Evolutionary conservation across 2,329 filamentous ascomycete genomes (phyloP).

Genomic region (Diplocarpon mali): DNA sequence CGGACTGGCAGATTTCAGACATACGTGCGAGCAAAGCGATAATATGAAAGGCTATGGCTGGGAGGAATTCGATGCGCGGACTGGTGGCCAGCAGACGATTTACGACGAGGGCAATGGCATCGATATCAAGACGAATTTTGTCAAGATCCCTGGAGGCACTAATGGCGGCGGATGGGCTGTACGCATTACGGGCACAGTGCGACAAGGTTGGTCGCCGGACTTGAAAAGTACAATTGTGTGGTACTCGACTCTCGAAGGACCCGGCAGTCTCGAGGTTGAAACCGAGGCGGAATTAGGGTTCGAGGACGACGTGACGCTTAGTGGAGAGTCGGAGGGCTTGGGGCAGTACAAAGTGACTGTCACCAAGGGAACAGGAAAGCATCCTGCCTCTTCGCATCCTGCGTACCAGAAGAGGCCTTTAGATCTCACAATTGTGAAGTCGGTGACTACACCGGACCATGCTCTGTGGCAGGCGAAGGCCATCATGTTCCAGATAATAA

Average conservation of each 20-base stretch:
- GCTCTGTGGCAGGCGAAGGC: constrained; percentile 77
- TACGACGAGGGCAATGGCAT: constrained; percentile 81
- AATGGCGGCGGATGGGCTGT: constrained; percentile 90
- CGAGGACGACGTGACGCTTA: constrained; percentile 53
- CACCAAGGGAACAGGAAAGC: constrained; percentile 54
- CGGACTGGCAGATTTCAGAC: constrained; percentile 58
- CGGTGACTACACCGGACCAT: constrained; percentile 53
- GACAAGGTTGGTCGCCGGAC: constrained; percentile 53
- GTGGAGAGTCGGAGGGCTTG: constrained; percentile 58
- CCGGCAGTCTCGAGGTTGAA: constrained; percentile 52
- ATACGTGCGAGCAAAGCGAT: constrained; percentile 93
- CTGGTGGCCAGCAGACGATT: constrained; percentile 79
- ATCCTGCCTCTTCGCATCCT: constrained; percentile 54
- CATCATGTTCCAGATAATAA: constrained; percentile 51
- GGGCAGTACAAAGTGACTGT: constrained; percentile 73
- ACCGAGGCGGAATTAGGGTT: constrained; percentile 40
- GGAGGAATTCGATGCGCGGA: constrained; percentile 90
- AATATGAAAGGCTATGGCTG: constrained; percentile 93
- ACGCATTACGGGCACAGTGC: constrained; percentile 70
- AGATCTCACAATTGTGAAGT: constrained; percentile 66
- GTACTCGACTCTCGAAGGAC: constrained; percentile 70
- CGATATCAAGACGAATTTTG: constrained; percentile 85
- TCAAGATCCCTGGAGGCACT: constrained; percentile 78
- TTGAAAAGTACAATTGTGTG: constrained; percentile 72
- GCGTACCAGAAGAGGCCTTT: constrained; percentile 58